These are phyloP conservation scores for Syzygium malaccense DNA, from an alignment of 441 rosid species.

Conservation along the genomic window DNA sequence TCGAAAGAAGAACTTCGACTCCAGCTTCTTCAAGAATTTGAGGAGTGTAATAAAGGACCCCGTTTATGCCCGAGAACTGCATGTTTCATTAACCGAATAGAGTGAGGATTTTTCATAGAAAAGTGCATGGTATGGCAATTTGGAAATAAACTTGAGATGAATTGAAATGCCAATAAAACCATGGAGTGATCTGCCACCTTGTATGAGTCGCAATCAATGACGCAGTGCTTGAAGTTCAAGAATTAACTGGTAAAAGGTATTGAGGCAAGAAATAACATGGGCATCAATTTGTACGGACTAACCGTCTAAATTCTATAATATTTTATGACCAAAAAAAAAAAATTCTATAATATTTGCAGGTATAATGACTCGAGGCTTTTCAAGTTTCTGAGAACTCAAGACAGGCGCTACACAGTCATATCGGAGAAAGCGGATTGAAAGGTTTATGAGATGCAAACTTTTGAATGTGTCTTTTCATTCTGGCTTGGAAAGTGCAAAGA, in stretches of 20 bases:
- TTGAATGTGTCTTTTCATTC: background rate
- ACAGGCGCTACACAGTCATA: background rate
- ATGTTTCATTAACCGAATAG: background rate
- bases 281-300: background rate
- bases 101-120: background rate
- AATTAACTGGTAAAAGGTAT: background rate
- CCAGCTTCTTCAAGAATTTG: constrained; percentile 75
- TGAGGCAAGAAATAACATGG: background rate
- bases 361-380: background rate
- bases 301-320: background rate
- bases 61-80: constrained; percentile 74
- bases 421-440: background rate
- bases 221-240: background rate
- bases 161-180: background rate
- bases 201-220: background rate
- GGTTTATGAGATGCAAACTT: background rate
- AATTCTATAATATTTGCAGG: background rate
- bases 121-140: background rate
- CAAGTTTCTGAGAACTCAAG: background rate
- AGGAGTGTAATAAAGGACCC: constrained; percentile 77
- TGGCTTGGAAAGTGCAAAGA: background rate
- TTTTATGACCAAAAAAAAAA: background rate
- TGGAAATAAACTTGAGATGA: background rate
- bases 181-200: background rate
- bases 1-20: constrained; percentile 55